Conservation (phyloP, 1,139 yeast species). For the Ashbya aceris region DNA sequence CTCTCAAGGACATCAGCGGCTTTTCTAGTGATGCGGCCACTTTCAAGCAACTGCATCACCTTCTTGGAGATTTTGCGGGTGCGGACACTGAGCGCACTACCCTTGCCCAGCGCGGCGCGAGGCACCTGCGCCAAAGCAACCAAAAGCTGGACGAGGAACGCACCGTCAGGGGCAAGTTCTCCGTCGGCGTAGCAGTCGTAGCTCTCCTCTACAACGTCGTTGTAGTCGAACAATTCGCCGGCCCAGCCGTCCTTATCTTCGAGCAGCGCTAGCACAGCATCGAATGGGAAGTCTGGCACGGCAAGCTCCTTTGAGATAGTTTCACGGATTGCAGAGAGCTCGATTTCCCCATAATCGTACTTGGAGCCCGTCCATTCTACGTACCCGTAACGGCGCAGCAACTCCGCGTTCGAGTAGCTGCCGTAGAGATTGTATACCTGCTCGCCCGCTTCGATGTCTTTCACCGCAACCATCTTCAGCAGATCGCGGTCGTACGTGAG, state of each 20-base stretch:
- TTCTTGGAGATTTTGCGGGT: slow-evolving; percentile 25
- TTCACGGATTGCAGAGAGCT: slow-evolving; percentile 34
- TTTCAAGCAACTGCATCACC: slow-evolving; percentile 28
- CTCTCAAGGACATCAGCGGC: slow-evolving; percentile 22
- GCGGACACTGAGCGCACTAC: slow-evolving; percentile 8
- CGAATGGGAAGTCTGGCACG: slow-evolving; percentile 26
- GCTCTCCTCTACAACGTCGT: slow-evolving; percentile 45
- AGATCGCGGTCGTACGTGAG: slow-evolving; percentile 40
- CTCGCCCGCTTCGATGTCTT: slow-evolving; percentile 49
- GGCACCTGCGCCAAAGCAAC: slow-evolving; percentile 16
- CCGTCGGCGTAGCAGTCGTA: slow-evolving; percentile 54
- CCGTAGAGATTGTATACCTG: slow-evolving; percentile 88
- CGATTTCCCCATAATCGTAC: slow-evolving; percentile 74
- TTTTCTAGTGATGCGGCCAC: slow-evolving; percentile 23
- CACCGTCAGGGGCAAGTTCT: slow-evolving; percentile 49
- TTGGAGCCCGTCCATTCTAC: slow-evolving; percentile 70
- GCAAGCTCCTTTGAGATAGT: slow-evolving; percentile 15
- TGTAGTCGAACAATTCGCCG: slow-evolving; percentile 38
- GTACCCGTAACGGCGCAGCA: slow-evolving; percentile 83
- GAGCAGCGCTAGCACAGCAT: slow-evolving; percentile 21
- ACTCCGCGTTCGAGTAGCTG: slow-evolving; percentile 80
- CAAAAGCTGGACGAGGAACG: slow-evolving; percentile 42
- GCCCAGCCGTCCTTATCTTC: slow-evolving; percentile 26
- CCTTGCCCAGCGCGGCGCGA: slow-evolving; percentile 6
- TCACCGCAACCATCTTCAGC: slow-evolving; percentile 64